These are phyloP conservation scores for Diaporthe ilicicola DNA, from an alignment of 2,329 filamentous ascomycete species.

Conservation along the genomic window DNA sequence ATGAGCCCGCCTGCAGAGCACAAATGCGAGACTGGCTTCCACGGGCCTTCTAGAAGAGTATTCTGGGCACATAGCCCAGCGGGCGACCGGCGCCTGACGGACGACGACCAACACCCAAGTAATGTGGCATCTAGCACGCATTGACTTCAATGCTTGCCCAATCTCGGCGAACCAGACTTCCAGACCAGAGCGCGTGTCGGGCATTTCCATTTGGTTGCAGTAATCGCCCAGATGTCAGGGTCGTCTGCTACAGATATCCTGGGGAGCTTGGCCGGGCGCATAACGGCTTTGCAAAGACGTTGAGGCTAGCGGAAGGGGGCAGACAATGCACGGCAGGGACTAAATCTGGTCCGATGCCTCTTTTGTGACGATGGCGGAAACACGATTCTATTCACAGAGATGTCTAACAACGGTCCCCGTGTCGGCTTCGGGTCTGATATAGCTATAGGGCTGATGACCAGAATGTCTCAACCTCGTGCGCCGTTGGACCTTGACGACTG, in stretches of 20 bases:
- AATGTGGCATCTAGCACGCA: neutral
- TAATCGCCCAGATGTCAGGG: constrained; percentile 9
- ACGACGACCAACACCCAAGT: neutral
- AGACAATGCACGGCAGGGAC: constrained; percentile 12
- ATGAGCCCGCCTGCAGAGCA: neutral
- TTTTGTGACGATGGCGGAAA: constrained; percentile 11
- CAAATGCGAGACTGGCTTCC: neutral
- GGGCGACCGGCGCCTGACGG: no score
- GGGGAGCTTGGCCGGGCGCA: neutral
- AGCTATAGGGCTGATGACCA: constrained; percentile 8
- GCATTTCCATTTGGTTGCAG: constrained; percentile 7
- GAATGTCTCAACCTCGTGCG: neutral
- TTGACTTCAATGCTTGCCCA: constrained; percentile 9
- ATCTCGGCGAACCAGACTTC: constrained; percentile 4
- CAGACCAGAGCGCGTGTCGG: constrained; percentile 5
- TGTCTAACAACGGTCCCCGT: neutral
- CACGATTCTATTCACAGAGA: neutral
- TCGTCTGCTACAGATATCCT: neutral
- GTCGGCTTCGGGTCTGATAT: neutral
- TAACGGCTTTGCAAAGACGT: neutral
- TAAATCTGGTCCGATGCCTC: constrained; percentile 5
- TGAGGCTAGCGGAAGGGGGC: constrained; percentile 4
- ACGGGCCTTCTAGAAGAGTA: neutral
- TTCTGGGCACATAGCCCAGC: neutral
- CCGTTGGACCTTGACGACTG: neutral